These are phyloP conservation scores for Monosporascus sp. DNA, from an alignment of 2,329 filamentous ascomycete genomes.

Conservation along the genomic window DNA sequence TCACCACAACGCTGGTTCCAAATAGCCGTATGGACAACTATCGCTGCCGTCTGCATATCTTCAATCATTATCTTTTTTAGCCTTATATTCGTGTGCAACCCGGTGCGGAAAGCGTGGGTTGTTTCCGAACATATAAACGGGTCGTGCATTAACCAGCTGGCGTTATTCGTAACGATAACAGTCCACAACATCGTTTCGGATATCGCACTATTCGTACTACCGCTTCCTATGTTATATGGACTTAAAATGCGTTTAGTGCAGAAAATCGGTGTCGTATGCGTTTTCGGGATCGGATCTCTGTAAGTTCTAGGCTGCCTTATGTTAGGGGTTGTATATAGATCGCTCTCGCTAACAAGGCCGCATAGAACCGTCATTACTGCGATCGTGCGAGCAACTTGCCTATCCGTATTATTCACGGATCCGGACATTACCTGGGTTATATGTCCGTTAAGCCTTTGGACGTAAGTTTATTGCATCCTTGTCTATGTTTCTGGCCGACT, in stretches of 20 bases:
- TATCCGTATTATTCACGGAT: conserved; percentile 1
- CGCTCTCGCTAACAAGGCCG: background rate
- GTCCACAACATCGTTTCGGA: conserved; percentile 37
- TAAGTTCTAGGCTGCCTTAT: conserved; percentile 3
- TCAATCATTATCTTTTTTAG: background rate
- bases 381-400: conserved; percentile 2
- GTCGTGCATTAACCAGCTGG: conserved; percentile 33
- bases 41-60: conserved; percentile 9
- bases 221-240: conserved; percentile 33
- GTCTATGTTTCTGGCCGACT: background rate
- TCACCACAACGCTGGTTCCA: conserved; percentile 16
- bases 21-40: conserved; percentile 9
- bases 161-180: conserved; percentile 37
- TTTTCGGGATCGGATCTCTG: conserved; percentile 37
- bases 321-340: background rate
- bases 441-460: conserved; percentile 4
- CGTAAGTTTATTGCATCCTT: conserved; percentile 1
- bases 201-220: conserved; percentile 33
- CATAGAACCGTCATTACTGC: conserved; percentile 7
- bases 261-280: conserved; percentile 31
- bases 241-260: conserved; percentile 35
- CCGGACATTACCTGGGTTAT: conserved; percentile 6
- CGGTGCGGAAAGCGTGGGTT: conserved; percentile 18
- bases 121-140: conserved; percentile 10
- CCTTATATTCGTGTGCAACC: conserved; percentile 20